Evolutionary conservation across 1,284 basidiomycete species (phyloP), one percentile per base, ranked within the genome.

Genomic region (Ceratobasidium sp.): DNA sequence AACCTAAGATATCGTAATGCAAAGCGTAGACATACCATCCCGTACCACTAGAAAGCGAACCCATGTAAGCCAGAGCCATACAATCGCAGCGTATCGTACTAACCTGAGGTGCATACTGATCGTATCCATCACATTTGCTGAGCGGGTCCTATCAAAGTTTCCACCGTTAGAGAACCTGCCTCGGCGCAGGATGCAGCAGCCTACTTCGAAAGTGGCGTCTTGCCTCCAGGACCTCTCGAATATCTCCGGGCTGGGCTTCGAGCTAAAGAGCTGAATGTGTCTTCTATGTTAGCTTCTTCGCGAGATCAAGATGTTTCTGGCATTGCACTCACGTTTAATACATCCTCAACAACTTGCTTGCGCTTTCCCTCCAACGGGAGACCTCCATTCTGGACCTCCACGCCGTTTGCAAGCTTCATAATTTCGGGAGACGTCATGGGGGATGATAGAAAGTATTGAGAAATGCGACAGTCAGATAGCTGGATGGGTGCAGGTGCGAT

Each of bases 181-280:
- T 38, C 35, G 6, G 35, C 35, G 35, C 35, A 38, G 6, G 21
- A 18, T n/a, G 13, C 64, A 73, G n/a, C 28, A 16, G 30, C 75
- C 50, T 75, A 87, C 89, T 81, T 91, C 89, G 73, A 90, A 89
- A 4, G 82, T 81, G 0, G 89, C 89, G 76, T 88, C 85, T 69
- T 81, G 80, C 41, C 81, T 80, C 88, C 89, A 92, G 18, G 84
- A 82, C 32, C 87, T 81, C 61, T 85, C 79, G 55, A 92, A 84
- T 44, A 90, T 87, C 63, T 87, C 86, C 23, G 81, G 71, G 0
- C 85, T 87, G 0, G 89, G 87, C 43, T 85, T 79, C 73, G 85
- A 86, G 49, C 84, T 85, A 76, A 87, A 92, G 28, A 92, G 81
- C 81, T 84, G 47, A 26, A 26, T n/a, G 69, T 30, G 46, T 28